Evolutionary conservation across 2,329 filamentous ascomycete genomes (phyloP), one percentile per base, ranked within the genome.

Genomic region (Fusarium nelsonii): DNA sequence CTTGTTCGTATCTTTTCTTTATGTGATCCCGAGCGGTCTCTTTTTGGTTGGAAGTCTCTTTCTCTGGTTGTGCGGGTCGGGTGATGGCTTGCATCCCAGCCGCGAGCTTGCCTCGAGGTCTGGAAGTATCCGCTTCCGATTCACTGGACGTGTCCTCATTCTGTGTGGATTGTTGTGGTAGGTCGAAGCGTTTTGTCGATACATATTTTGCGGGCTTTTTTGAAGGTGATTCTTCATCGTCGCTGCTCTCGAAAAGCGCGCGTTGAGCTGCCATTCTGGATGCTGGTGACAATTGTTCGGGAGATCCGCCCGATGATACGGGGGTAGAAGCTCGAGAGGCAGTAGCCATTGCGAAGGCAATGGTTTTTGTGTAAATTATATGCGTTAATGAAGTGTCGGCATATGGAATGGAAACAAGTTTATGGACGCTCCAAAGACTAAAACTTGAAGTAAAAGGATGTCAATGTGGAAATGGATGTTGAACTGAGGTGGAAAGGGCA

Each of bases 41-140:
- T 12, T 67, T 65, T 28, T 54, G 53, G 16, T 65, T 60, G 26
- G 26, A 16, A 5, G 26, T 52, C n/a, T 49, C 50, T 30, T 34
- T 20, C 36, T 28, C 23, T 28, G 56, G 34, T 26, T 56, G 63
- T 12, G 70, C 70, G 10, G 70, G 75, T 37, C 68, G 48, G 23
- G 63, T 58, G 33, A 65, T 70, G 41, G 76, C 84, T 65, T 86
- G 84, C 84, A 93, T 88, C 52, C 88, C 84, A 16, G 90, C 84
- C 14, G 90, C 90, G 70, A 92, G 82, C 53, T 87, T 85, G 26
- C 90, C 90, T 56, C 85, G 84, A 1, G 91, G 91, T 44, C 82
- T 81, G 4, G 1, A 10, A 6, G 84, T 59, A 7, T 76, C 73
- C 37, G 76, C 70, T 23, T 80, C 78, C 6, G 77, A 77, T 28